Base-by-base conservation (phyloP, 768 basidiomycete species). In the Calocera viscosa region DNA sequence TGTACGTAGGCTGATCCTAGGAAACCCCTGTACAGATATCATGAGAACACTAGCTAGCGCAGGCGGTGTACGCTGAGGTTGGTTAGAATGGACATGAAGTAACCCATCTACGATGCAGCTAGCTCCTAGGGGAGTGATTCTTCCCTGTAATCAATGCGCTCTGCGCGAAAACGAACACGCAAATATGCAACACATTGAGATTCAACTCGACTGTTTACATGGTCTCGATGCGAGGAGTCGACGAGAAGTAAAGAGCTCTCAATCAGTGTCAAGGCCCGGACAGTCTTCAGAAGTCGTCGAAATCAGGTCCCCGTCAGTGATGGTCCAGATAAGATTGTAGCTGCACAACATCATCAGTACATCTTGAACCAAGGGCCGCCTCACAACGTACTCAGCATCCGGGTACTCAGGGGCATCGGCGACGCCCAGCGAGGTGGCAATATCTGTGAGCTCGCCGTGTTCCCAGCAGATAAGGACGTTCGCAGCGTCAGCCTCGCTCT, bases 381-480 rank as follows among this genome's bases (percentile, higher is more conserved):
- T 19, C 14, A 22, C 33, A 14, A 68, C 68, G 17, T 41, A 69
- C 68, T 38, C 63, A 22, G 69, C 68, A 35, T 41, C 49, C 14
- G 68, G 68, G 63, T 69, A 69, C 24, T 39, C 24, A 22, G 67
- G 63, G 14, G 68, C 30, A 22, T 69, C 49, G n/a, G 63, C 64
- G 22, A 69, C 68, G 28, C 67, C 64, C 26, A 69, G 63, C 11
- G 67, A 40, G 1, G 24, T 30, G n/a, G 63, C 65, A 24, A 69
- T 69, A 30, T 69, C 67, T 2, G 30, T 64, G 28, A 69, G 40
- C 30, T 60, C 64, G 32, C 32, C 43, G 28, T 69, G 68, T 65
- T 69, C 67, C 68, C 68, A 69, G 64, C 68, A 69, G 28, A 69
- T 69, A 16, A 69, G 49, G 41, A 69, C 43, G 40, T 69, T 69